Conservation (phyloP, 768 basidiomycete genomes). For the Asterophora parasitica region DNA sequence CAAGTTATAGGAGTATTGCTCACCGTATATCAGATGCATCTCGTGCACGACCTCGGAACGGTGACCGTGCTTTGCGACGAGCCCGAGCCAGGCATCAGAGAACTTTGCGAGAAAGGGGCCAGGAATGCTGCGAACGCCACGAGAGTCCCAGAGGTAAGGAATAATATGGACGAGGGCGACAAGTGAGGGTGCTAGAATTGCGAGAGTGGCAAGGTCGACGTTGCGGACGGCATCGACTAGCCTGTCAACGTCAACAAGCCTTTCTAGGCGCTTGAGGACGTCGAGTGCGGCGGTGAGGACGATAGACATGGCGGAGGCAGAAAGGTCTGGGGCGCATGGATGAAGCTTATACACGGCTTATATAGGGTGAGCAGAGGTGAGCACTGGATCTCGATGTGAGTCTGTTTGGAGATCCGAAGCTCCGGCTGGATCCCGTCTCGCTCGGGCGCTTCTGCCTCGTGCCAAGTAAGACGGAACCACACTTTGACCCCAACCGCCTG, state of each 20-base stretch:
- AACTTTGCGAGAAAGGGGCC: constrained; percentile 71
- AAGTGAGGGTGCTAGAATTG: constrained; percentile 21
- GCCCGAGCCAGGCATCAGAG: constrained; percentile 70
- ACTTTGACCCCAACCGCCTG: background rate
- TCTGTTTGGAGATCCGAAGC: background rate
- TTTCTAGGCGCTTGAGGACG: constrained; percentile 15
- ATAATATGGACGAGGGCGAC: constrained; percentile 35
- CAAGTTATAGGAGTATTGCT: constrained; percentile 10
- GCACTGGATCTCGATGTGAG: no score
- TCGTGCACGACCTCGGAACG: constrained; percentile 72
- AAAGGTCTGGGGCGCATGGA: background rate
- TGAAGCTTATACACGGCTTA: background rate
- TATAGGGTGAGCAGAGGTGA: background rate
- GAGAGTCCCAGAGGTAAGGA: constrained; percentile 53
- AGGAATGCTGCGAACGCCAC: constrained; percentile 57
- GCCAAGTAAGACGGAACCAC: background rate
- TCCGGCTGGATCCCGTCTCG: background rate
- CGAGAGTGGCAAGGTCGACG: constrained; percentile 22
- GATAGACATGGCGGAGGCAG: constrained; percentile 21
- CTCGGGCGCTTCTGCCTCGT: background rate
- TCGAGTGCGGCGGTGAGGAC: constrained; percentile 18
- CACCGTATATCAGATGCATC: constrained; percentile 72
- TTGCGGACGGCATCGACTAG: constrained; percentile 15
- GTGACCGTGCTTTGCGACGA: constrained; percentile 59
- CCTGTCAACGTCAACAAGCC: constrained; percentile 22